Percentiles rank a stretch among this genome's conserved stretches.
phyloP scores from a whole-genome alignment of 2,329 filamentous ascomycete genomes.

The Dryadomyces quercivorus region DNA sequence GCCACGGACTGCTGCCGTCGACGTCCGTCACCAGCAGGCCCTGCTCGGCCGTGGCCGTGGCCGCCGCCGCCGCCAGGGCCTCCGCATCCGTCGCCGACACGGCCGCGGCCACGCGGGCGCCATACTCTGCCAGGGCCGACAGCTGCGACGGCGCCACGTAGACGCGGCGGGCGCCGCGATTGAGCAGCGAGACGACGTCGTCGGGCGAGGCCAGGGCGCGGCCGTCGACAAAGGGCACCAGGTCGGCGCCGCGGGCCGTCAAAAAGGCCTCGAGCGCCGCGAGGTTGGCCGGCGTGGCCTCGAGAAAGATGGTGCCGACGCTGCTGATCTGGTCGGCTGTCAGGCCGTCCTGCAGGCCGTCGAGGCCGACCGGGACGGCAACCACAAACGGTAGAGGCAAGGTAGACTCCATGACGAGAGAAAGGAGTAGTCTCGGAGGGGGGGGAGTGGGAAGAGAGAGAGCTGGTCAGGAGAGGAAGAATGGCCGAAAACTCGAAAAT shows the following conservation, averaged over 20 bases:
- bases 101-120: slow-evolving; percentile 41
- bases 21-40: slow-evolving; percentile 43
- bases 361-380: slow-evolving; percentile 35
- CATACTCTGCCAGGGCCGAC: slow-evolving; percentile 39
- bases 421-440: too few species aligned
- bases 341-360: slow-evolving; percentile 34
- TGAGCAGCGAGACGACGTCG: slow-evolving; percentile 68
- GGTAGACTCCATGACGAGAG: slow-evolving; percentile 54
- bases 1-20: slow-evolving; percentile 21
- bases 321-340: slow-evolving; percentile 44
- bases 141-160: slow-evolving; percentile 67
- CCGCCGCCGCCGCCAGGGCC: slow-evolving; percentile 12
- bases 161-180: slow-evolving; percentile 73
- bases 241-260: slow-evolving; percentile 34
- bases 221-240: slow-evolving; percentile 64
- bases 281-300: slow-evolving; percentile 28
- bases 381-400: slow-evolving; percentile 53
- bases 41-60: slow-evolving; percentile 27
- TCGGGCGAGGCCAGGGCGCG: slow-evolving; percentile 55
- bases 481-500: background rate
- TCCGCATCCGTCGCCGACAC: slow-evolving; percentile 22
- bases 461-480: background rate
- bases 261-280: slow-evolving; percentile 35
- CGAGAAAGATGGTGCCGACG: slow-evolving; percentile 46
- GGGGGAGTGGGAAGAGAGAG: background rate